Evolutionary conservation across 352 stramenopile genomes (phyloP).

Genomic region (Blastocystis hominis): DNA sequence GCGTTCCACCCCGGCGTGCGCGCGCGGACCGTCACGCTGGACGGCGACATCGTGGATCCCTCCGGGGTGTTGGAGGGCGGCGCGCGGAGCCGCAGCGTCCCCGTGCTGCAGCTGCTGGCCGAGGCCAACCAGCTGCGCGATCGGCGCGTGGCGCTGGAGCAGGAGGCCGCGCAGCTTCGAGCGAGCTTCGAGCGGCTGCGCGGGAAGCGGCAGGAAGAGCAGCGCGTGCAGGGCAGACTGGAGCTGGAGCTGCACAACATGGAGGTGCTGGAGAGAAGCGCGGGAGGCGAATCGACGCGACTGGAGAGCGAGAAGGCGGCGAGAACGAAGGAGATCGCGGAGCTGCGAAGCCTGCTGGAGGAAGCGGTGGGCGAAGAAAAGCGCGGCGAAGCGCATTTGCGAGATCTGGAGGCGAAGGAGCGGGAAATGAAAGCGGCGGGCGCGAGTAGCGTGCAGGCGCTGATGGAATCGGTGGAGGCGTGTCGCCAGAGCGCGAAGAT

Average conservation of each 20-base stretch:
- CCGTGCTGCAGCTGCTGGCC: not conserved
- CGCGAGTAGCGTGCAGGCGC: constrained; percentile 63
- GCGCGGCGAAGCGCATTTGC: not conserved
- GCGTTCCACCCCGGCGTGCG: constrained; percentile 74
- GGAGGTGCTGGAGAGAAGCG: constrained; percentile 10
- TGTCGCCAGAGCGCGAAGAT: constrained; percentile 67
- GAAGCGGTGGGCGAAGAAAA: constrained; percentile 22
- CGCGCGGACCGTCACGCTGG: constrained; percentile 86
- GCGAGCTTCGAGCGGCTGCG: not conserved
- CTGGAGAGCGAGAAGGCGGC: constrained; percentile 69
- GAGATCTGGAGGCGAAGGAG: not conserved
- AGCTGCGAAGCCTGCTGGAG: constrained; percentile 70
- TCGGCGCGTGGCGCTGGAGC: not conserved
- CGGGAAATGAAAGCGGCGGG: not conserved
- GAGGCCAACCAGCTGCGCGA: not conserved
- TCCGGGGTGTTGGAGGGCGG: constrained; percentile 86
- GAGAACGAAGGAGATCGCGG: constrained; percentile 50
- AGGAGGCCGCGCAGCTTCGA: not conserved
- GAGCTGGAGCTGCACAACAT: constrained; percentile 69
- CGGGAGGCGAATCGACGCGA: constrained; percentile 66
- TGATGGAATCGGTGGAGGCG: constrained; percentile 62
- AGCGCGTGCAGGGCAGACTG: constrained; percentile 68
- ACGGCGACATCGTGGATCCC: constrained; percentile 94
- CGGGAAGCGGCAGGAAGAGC: constrained; percentile 65
- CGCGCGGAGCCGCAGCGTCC: constrained; percentile 59